Conservation (phyloP, 2,329 filamentous ascomycete genomes). For the Stachybotrys chartarum region DNA sequence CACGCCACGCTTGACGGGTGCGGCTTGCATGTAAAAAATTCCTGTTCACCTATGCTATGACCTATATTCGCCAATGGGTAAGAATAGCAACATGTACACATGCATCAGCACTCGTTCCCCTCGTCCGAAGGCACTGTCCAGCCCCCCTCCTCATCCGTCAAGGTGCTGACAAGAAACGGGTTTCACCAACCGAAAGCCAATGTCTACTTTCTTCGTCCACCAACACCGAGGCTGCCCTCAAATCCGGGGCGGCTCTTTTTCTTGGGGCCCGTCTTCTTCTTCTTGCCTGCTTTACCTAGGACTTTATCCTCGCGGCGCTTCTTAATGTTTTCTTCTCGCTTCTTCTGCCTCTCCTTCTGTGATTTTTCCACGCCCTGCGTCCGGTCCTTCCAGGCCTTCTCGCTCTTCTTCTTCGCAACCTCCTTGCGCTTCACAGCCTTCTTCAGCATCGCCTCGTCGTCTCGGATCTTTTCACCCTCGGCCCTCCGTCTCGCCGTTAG, state of each 20-base stretch:
- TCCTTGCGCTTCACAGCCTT: conserved; percentile 95
- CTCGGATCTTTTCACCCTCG: conserved; percentile 81
- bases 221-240: conserved; percentile 58
- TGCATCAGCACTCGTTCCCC: background rate
- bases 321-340: conserved; percentile 71
- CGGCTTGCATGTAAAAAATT: background rate
- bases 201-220: conserved; percentile 38
- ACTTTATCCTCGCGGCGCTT: conserved; percentile 69
- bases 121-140: background rate
- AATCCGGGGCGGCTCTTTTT: conserved; percentile 56
- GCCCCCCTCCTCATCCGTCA: too few relatives aligned
- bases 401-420: conserved; percentile 81
- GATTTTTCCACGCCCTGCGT: conserved; percentile 65
- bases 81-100: background rate
- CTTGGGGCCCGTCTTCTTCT: conserved; percentile 39
- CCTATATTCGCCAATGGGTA: background rate
- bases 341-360: conserved; percentile 73
- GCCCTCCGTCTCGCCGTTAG: conserved; percentile 81
- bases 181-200: background rate
- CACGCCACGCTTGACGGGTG: too few relatives aligned
- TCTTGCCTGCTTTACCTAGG: conserved; percentile 50
- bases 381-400: conserved; percentile 76
- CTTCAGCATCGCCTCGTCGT: conserved; percentile 82
- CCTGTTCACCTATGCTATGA: background rate
- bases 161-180: background rate